Evolutionary conservation across 2,329 filamentous ascomycete species (phyloP).

Genomic region (Arthrinium phaeospermum): DNA sequence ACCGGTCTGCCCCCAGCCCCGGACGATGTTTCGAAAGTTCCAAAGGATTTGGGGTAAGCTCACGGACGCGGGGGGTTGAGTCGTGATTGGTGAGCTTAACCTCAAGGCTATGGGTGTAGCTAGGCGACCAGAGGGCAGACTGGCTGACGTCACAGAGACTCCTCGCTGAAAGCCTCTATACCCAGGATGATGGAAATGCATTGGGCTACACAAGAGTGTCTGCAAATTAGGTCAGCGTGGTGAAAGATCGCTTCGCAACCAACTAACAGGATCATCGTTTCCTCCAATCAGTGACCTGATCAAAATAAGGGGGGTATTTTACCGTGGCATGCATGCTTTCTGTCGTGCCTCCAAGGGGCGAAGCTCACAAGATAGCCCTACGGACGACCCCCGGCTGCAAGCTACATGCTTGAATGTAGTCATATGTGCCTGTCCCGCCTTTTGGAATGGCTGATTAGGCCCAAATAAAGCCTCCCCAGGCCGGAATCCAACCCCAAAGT

Average conservation of each 20-base stretch:
- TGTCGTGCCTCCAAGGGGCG: neutral
- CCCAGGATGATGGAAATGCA: neutral
- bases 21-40: neutral
- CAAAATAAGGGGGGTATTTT: neutral
- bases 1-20: neutral
- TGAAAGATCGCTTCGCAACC: neutral
- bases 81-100: neutral
- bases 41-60: neutral
- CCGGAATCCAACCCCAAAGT: neutral
- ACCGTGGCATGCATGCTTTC: neutral
- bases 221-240: neutral
- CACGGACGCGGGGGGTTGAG: neutral
- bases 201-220: neutral
- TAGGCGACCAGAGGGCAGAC: neutral
- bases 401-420: neutral
- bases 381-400: neutral
- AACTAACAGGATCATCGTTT: neutral
- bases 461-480: neutral
- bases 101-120: neutral
- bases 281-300: neutral
- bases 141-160: neutral
- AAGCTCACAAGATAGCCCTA: neutral
- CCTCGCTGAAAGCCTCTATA: neutral
- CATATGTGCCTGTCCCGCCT: neutral
- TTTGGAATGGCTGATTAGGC: neutral